Conservation (phyloP, 805 yeast species). For the Saccharomycopsis javanensis region DNA sequence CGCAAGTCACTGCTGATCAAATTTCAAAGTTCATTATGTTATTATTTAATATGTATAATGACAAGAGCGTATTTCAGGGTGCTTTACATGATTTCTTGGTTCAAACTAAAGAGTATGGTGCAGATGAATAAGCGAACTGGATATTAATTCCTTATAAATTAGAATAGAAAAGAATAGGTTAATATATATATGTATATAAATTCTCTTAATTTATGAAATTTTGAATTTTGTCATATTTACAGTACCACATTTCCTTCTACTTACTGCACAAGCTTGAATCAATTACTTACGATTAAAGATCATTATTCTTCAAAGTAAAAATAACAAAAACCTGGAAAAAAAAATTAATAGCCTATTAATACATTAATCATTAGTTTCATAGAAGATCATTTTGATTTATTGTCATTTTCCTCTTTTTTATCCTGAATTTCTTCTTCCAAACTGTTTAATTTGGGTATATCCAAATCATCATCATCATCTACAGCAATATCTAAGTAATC, state of each 20-base stretch:
- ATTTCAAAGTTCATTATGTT: slow-evolving; percentile 73
- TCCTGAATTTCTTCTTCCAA: neutral
- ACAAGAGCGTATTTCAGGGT: slow-evolving; percentile 67
- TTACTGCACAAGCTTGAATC: too few species aligned
- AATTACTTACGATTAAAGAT: too few species aligned
- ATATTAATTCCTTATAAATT: too few species aligned
- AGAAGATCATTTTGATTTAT: neutral
- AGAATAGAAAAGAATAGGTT: neutral
- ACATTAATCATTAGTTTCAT: neutral
- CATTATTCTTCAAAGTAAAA: too few species aligned
- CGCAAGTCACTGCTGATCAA: slow-evolving; percentile 78
- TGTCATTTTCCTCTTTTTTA: neutral
- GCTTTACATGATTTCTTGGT: slow-evolving; percentile 90
- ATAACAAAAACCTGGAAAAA: too few species aligned
- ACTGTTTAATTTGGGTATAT: neutral
- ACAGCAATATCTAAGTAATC: slow-evolving; percentile 18
- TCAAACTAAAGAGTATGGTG: slow-evolving; percentile 92
- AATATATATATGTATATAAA: neutral
- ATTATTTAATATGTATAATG: slow-evolving; percentile 62
- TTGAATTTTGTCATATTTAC: too few species aligned
- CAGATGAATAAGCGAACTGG: slow-evolving; percentile 38
- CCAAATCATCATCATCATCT: slow-evolving; percentile 14
- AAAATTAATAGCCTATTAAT: neutral
- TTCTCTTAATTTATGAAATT: neutral
- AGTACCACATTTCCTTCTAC: too few species aligned